Percentiles rank a stretch among this genome's conserved stretches.
phyloP scores from a whole-genome alignment of 2,329 filamentous ascomycete genomes.

The Hortaea sp. region DNA sequence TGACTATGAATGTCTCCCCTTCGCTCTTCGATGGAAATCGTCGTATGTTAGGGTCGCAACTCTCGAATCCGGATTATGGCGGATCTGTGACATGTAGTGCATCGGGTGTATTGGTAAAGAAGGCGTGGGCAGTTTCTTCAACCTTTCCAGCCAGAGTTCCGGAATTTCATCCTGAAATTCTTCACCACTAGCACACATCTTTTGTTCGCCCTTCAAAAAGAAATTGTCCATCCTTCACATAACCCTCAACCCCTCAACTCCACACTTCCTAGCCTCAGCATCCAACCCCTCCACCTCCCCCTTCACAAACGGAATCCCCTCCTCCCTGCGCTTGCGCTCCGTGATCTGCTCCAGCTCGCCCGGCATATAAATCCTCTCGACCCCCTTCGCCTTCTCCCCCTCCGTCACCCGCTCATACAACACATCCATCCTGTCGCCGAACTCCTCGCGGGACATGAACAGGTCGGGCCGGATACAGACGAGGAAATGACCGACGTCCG shows the following conservation, averaged over 20 bases:
- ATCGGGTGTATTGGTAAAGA: too few relatives aligned
- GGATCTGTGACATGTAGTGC: too few relatives aligned
- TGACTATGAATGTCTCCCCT: too few relatives aligned
- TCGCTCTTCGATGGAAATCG: too few relatives aligned
- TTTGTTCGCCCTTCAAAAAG: too few relatives aligned
- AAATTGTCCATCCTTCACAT: neutral
- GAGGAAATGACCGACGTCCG: slow-evolving; percentile 28
- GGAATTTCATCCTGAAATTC: too few relatives aligned
- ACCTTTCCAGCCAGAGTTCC: too few relatives aligned
- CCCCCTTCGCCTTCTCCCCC: slow-evolving; percentile 42
- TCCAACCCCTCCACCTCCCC: slow-evolving; percentile 42
- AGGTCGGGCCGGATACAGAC: slow-evolving; percentile 28
- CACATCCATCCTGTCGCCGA: slow-evolving; percentile 43
- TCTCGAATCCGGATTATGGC: too few relatives aligned
- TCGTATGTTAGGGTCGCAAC: too few relatives aligned
- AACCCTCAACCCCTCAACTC: slow-evolving; percentile 8
- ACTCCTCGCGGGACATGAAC: slow-evolving; percentile 25
- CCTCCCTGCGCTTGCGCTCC: slow-evolving; percentile 30
- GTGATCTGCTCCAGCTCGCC: slow-evolving; percentile 47
- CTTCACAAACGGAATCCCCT: slow-evolving; percentile 41
- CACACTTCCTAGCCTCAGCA: slow-evolving; percentile 38
- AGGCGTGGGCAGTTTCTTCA: too few relatives aligned
- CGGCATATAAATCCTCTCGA: slow-evolving; percentile 48
- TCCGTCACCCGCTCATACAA: slow-evolving; percentile 45
- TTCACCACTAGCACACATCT: too few relatives aligned